Percentiles rank a stretch among this genome's conserved stretches.
Conservation (phyloP, 768 basidiomycete genomes). For the Amylocystis lapponica region DNA sequence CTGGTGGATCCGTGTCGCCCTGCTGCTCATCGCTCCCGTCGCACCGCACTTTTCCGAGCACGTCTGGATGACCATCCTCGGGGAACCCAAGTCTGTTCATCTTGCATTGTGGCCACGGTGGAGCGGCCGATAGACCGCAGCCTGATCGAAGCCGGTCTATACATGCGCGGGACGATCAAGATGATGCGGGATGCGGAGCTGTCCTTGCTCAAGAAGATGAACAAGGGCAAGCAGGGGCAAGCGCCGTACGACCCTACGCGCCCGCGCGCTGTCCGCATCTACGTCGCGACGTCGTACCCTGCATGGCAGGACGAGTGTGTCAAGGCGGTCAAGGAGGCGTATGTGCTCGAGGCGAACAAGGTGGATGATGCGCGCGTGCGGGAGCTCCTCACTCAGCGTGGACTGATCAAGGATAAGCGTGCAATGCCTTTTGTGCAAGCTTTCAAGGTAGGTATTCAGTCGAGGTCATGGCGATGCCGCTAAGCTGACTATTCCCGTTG, state of each 20-base stretch:
- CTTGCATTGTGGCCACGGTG: constrained; percentile 75
- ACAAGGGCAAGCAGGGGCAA: constrained; percentile 60
- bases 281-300: constrained; percentile 86
- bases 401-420: constrained; percentile 92
- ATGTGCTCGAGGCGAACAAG: constrained; percentile 45
- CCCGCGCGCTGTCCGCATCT: constrained; percentile 82
- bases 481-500: constrained; percentile 1
- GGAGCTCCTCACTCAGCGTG: constrained; percentile 57
- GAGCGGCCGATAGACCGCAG: constrained; percentile 53
- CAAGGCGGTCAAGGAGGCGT: constrained; percentile 65
- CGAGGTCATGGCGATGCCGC: background rate
- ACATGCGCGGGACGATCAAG: constrained; percentile 91
- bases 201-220: constrained; percentile 68
- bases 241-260: constrained; percentile 77
- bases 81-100: constrained; percentile 74
- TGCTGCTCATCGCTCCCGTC: constrained; percentile 78
- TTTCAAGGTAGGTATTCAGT: constrained; percentile 66
- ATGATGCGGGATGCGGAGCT: constrained; percentile 86
- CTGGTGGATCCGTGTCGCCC: constrained; percentile 79
- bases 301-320: constrained; percentile 91
- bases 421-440: constrained; percentile 91
- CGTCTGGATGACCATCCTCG: constrained; percentile 74
- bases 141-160: constrained; percentile 66
- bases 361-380: constrained; percentile 84
- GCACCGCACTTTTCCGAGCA: constrained; percentile 94